These are phyloP conservation scores for Colletotrichum higginsianum DNA, from an alignment of 2,329 filamentous ascomycete genomes.

Conservation along the genomic window DNA sequence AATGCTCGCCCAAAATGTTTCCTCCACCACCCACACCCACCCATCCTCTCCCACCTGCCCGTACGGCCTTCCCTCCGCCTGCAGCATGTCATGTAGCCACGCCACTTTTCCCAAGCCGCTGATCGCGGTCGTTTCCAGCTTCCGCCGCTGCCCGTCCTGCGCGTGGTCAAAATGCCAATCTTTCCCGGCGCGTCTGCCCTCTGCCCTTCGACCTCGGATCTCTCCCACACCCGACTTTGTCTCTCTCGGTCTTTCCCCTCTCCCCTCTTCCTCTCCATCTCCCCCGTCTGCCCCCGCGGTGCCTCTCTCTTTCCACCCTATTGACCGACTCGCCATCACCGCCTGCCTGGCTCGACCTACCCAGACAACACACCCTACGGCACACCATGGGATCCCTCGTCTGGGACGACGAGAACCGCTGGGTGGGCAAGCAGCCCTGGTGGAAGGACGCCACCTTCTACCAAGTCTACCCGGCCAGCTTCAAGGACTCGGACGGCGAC, in stretches of 20 bases:
- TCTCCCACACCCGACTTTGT: slow-evolving; percentile 5
- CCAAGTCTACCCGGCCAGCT: slow-evolving; percentile 72
- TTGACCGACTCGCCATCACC: background rate
- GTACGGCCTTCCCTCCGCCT: slow-evolving; percentile 7
- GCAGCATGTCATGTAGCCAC: slow-evolving; percentile 28
- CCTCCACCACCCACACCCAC: background rate
- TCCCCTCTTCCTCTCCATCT: background rate
- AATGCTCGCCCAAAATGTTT: background rate
- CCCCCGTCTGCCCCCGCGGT: background rate
- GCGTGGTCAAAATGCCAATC: slow-evolving; percentile 33
- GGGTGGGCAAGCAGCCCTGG: slow-evolving; percentile 56
- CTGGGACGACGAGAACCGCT: slow-evolving; percentile 50
- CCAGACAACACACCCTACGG: background rate
- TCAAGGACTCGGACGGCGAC: slow-evolving; percentile 71
- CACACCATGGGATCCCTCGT: slow-evolving; percentile 52
- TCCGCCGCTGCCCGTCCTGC: slow-evolving; percentile 12
- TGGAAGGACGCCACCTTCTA: slow-evolving; percentile 64
- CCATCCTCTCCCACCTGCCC: slow-evolving; percentile 9
- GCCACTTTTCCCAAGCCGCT: slow-evolving; percentile 24
- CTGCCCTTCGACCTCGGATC: slow-evolving; percentile 4
- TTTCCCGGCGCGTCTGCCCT: slow-evolving; percentile 20
- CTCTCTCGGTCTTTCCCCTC: background rate
- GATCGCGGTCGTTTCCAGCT: slow-evolving; percentile 19
- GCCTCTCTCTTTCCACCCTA: background rate
- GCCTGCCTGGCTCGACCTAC: background rate